Evolutionary conservation across 2,329 filamentous ascomycete genomes (phyloP).

Genomic region (Parafenestella ontariensis): DNA sequence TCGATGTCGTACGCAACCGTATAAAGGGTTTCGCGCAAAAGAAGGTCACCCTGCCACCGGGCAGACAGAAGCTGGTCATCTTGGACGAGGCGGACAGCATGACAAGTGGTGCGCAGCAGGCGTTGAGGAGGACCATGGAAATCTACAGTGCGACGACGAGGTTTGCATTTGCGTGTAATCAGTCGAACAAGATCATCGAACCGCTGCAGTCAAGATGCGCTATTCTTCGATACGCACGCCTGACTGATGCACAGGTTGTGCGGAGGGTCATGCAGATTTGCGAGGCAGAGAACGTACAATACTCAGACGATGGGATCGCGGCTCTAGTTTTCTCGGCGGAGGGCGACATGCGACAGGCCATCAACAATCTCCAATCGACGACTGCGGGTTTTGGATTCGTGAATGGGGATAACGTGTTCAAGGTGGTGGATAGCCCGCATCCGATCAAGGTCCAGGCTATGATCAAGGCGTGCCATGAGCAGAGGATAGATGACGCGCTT

Average conservation of each 20-base stretch:
- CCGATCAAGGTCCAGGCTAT: constrained; percentile 98
- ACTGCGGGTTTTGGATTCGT: constrained; percentile 94
- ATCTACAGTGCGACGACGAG: constrained; percentile 96
- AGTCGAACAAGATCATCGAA: constrained; percentile 99
- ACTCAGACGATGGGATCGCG: constrained; percentile 90
- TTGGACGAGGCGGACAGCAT: constrained; percentile 96
- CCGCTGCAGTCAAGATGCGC: constrained; percentile 97
- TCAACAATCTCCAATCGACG: constrained; percentile 97
- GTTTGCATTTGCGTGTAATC: constrained; percentile 98
- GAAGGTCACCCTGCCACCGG: constrained; percentile 91
- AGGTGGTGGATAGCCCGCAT: constrained; percentile 94
- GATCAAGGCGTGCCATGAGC: constrained; percentile 96
- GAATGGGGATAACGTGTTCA: constrained; percentile 97
- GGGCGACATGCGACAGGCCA: constrained; percentile 98
- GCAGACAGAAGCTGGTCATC: constrained; percentile 95
- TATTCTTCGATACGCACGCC: constrained; percentile 88
- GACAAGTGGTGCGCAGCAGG: constrained; percentile 96
- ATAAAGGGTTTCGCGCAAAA: constrained; percentile 99
- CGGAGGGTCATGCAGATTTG: constrained; percentile 91
- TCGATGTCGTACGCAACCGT: constrained; percentile 94
- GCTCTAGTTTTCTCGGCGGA: constrained; percentile 98
- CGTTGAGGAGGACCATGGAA: constrained; percentile 94
- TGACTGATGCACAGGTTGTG: constrained; percentile 92
- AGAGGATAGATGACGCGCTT: constrained; percentile 85
- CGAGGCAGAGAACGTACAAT: constrained; percentile 87